Base-by-base conservation (phyloP, 345 rosid species). In the Gossypium anomalum region DNA sequence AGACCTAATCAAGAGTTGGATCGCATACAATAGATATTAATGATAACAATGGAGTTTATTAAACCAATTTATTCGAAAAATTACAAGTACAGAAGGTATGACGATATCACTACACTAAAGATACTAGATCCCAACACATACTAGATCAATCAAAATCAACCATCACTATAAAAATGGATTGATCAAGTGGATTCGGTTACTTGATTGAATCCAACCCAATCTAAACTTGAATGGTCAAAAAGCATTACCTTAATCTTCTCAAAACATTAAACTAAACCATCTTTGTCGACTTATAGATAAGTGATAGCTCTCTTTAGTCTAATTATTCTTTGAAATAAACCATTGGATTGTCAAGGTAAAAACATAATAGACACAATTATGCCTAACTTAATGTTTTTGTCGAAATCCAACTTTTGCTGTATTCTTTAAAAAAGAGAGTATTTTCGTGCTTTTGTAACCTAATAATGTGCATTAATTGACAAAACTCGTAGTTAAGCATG, bases 351-450 rank as follows among this genome's bases (percentile, higher is more conserved):
- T 55, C 52, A 41, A 29, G 4, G 16, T 9, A 29, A 0, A 14
- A 6, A 67, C 13, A 55, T 1, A 17, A 0, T 14, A 52, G 9
- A 48, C 56, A 23, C 41, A 68, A 72, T 76, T 77, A 22, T 29
- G 66, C 82, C 78, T 73, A 76, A 78, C 76, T 49, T 41, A 3
- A 20, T 23, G 69, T 67, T 78, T 59, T 60, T 3, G 71, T 66
- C 56, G 1, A 78, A 59, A 25, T 64, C 38, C 34, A 20, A 65
- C 20, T 9, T 51, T 12, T 25, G 4, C n/a, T 9, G 43, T 22
- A 19, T n/a, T 9, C 16, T 43, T n/a, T 10, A 43, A 12, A 43
- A 19, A 41, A 19, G 25, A 4, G 7, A 51, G 6, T 14, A 51
- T 51, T 14, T 51, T 51, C 19, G 16, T 16, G 56, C 56, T 4